Evolutionary conservation across 192 early-diverging fungal genomes (phyloP).

Genomic region (Kickxella alabastrina): DNA sequence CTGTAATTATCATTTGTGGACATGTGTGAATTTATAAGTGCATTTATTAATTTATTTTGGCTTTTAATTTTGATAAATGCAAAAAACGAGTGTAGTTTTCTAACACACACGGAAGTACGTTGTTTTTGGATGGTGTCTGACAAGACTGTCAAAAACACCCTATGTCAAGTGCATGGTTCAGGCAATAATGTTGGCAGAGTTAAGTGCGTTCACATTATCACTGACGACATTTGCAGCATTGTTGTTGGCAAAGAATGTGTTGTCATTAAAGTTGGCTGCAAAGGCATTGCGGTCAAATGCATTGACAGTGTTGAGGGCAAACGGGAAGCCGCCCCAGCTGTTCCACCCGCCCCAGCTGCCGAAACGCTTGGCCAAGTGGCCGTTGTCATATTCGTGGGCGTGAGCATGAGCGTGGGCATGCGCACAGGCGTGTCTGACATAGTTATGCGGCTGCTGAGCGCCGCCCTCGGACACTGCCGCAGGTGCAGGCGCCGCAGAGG

Average conservation of each 20-base stretch:
- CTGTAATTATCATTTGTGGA: too few species aligned
- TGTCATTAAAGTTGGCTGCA: neutral
- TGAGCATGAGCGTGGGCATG: neutral
- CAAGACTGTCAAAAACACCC: too few species aligned
- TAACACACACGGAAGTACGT: too few species aligned
- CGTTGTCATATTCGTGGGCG: neutral
- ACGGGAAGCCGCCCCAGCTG: neutral
- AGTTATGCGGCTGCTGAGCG: too few species aligned
- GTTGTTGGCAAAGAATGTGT: conserved; percentile 1
- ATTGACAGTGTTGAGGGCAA: conserved; percentile 4
- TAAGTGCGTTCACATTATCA: conserved; percentile 1
- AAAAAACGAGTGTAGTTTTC: too few species aligned
- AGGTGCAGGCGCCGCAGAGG: too few species aligned
- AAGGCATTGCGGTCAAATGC: neutral
- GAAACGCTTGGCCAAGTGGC: neutral
- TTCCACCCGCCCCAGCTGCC: neutral
- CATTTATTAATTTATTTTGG: too few species aligned
- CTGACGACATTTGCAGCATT: neutral
- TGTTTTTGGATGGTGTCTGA: too few species aligned
- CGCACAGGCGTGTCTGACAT: neutral
- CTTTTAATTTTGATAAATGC: too few species aligned
- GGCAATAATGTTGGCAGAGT: neutral
- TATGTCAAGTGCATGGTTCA: too few species aligned
- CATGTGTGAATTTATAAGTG: too few species aligned
- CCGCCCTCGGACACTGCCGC: too few species aligned